These are phyloP conservation scores for Aspergillus sparsus DNA, from an alignment of 495 filamentous ascomycete genomes.

Conservation along the genomic window DNA sequence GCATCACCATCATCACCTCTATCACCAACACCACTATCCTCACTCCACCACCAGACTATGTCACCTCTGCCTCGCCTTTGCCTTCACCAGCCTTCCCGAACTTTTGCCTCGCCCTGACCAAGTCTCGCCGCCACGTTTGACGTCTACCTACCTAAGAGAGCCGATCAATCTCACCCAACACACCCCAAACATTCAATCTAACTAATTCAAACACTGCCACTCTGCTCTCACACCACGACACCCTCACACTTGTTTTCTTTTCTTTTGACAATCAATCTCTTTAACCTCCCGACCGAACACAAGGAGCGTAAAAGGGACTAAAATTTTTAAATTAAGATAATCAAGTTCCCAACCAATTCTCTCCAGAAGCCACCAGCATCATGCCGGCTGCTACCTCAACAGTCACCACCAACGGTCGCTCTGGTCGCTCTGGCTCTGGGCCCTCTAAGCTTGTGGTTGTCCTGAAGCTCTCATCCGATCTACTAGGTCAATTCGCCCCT, in stretches of 20 bases:
- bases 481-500: conserved; percentile 49
- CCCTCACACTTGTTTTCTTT: conserved; percentile 1
- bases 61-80: conserved; percentile 29
- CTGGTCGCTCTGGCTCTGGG: conserved; percentile 39
- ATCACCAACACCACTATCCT: conserved; percentile 19
- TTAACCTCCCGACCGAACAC: conserved; percentile 9
- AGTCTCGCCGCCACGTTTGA: conserved; percentile 24
- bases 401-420: conserved; percentile 37
- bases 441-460: conserved; percentile 49
- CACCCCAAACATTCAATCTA: conserved; percentile 18
- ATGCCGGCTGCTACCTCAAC: conserved; percentile 37
- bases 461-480: conserved; percentile 53
- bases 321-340: conserved; percentile 9
- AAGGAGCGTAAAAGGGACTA: conserved; percentile 1
- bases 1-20: conserved; percentile 25
- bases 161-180: conserved; percentile 18
- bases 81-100: conserved; percentile 27
- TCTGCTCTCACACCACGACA: conserved; percentile 2
- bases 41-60: conserved; percentile 33
- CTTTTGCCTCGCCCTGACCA: conserved; percentile 31
- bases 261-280: neutral
- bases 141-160: conserved; percentile 7
- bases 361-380: conserved; percentile 19
- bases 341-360: conserved; percentile 1
- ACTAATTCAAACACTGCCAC: conserved; percentile 23